phyloP scores from a whole-genome alignment of 1,284 basidiomycete genomes.

The Cutaneotrichosporon spelunceum region DNA sequence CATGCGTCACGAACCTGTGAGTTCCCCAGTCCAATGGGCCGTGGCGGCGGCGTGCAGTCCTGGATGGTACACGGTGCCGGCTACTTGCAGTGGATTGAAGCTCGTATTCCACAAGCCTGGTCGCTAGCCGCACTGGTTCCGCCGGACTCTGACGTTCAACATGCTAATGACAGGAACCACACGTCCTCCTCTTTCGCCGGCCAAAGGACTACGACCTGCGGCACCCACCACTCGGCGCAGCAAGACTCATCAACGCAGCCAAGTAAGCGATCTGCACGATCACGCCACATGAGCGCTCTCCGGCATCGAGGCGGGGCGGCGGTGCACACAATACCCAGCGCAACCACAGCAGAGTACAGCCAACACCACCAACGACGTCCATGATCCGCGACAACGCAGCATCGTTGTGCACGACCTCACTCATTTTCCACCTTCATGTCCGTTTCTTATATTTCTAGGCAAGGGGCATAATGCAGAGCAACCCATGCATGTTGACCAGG shows the following conservation, averaged over 20 bases:
- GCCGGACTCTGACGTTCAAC: not conserved
- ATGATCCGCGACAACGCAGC: not conserved
- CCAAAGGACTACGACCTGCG: constrained; percentile 46
- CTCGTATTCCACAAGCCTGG: not conserved
- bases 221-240: constrained; percentile 37
- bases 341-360: not conserved
- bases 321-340: not conserved
- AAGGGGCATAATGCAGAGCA: not conserved
- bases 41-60: no score
- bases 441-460: not conserved
- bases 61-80: not conserved
- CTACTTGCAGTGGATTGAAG: not conserved
- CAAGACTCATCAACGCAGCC: not conserved
- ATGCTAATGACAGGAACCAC: constrained; percentile 39
- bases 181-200: constrained; percentile 49
- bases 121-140: no score
- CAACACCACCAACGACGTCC: not conserved
- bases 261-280: not conserved
- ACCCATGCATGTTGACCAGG: not conserved
- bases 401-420: not conserved
- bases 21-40: constrained; percentile 13
- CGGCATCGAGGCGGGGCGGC: not conserved
- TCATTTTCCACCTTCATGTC: not conserved
- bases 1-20: constrained; percentile 52
- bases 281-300: not conserved